Percentiles rank a stretch among this genome's conserved stretches.
These are phyloP conservation scores for Cercospora sesami DNA, from an alignment of 2,329 filamentous ascomycete species.

Conservation along the genomic window DNA sequence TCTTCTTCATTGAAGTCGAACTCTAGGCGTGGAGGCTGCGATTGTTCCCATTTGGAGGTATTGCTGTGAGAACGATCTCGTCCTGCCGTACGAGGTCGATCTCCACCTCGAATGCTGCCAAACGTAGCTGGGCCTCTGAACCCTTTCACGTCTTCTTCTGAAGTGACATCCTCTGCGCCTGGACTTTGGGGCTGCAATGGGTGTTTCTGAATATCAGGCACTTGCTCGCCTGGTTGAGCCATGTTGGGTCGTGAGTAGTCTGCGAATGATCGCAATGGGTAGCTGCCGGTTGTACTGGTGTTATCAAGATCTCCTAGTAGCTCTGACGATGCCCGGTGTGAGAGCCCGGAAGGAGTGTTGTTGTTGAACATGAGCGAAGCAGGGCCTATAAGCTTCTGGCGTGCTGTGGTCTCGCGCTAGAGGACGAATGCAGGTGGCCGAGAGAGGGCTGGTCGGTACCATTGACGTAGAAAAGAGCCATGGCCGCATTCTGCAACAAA, in stretches of 20 bases:
- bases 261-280: conserved; percentile 12
- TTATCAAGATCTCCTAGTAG: conserved; percentile 7
- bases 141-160: conserved; percentile 18
- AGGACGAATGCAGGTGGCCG: conserved; percentile 11
- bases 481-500: conserved; percentile 17
- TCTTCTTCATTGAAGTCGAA: conserved; percentile 27
- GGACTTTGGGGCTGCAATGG: conserved; percentile 9
- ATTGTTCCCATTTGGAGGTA: conserved; percentile 22
- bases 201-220: background rate
- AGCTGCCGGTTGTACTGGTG: conserved; percentile 1
- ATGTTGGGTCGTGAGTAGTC: conserved; percentile 13
- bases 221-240: conserved; percentile 16
- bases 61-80: conserved; percentile 24
- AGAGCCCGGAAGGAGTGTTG: conserved; percentile 9
- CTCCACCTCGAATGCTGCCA: conserved; percentile 7
- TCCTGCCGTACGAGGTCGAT: conserved; percentile 14
- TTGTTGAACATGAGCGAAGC: conserved; percentile 12
- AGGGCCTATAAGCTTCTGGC: conserved; percentile 11
- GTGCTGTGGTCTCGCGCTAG: conserved; percentile 4
- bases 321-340: conserved; percentile 15
- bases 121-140: conserved; percentile 11
- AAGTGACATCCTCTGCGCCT: conserved; percentile 14
- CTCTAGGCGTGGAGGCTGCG: conserved; percentile 24
- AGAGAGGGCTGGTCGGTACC: conserved; percentile 15
- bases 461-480: conserved; percentile 16